phyloP scores from a whole-genome alignment of 1,284 basidiomycete species.

The Marasmius fiardii region DNA sequence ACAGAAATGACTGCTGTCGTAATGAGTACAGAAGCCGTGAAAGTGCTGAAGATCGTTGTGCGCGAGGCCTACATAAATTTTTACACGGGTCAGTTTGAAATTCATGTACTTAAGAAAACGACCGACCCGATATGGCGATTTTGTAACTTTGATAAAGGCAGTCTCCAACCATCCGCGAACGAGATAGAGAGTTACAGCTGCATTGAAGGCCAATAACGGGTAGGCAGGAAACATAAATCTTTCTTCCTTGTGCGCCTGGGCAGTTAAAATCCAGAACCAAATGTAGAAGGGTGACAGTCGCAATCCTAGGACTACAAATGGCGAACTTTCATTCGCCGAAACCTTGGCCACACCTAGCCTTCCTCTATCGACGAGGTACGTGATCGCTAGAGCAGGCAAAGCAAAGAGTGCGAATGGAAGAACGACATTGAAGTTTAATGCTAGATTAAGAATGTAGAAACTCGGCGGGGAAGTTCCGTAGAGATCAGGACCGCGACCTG shows the following conservation, averaged over 20 bases:
- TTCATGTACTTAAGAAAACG: slow-evolving; percentile 4
- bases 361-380: slow-evolving; percentile 71
- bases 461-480: slow-evolving; percentile 90
- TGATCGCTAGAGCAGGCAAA: slow-evolving; percentile 78
- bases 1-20: slow-evolving; percentile 69
- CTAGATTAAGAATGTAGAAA: slow-evolving; percentile 84
- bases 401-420: slow-evolving; percentile 78
- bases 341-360: slow-evolving; percentile 69
- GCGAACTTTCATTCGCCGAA: slow-evolving; percentile 63
- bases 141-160: slow-evolving; percentile 70
- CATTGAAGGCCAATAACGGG: slow-evolving; percentile 91
- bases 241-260: slow-evolving; percentile 96
- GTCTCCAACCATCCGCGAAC: slow-evolving; percentile 83
- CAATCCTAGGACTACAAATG: slow-evolving; percentile 72
- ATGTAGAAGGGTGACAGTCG: slow-evolving; percentile 86
- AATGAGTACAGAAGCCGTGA: slow-evolving; percentile 71
- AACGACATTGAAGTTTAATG: slow-evolving; percentile 92
- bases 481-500: slow-evolving; percentile 80
- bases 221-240: slow-evolving; percentile 97
- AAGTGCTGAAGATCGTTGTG: slow-evolving; percentile 71
- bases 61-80: slow-evolving; percentile 67
- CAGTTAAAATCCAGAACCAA: slow-evolving; percentile 79
- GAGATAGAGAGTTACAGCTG: slow-evolving; percentile 82
- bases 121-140: slow-evolving; percentile 80
- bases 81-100: slow-evolving; percentile 11